These are phyloP conservation scores for Pulveroboletus frians DNA, from an alignment of 768 basidiomycete genomes.

Conservation along the genomic window DNA sequence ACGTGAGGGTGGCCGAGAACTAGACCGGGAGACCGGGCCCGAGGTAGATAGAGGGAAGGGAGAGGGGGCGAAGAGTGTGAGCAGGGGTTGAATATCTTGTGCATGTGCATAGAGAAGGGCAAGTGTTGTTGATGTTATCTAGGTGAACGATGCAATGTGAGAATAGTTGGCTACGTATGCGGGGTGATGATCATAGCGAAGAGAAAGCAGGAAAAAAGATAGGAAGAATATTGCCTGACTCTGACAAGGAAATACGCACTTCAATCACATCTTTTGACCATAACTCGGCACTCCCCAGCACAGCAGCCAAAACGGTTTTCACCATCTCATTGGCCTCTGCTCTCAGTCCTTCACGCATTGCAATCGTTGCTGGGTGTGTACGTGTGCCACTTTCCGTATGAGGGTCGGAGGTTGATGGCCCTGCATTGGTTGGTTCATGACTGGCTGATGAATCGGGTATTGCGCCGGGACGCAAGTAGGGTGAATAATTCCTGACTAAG, in stretches of 20 bases:
- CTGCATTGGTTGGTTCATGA: slow-evolving; percentile 6
- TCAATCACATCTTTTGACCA: slow-evolving; percentile 58
- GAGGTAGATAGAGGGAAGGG: slow-evolving; percentile 6
- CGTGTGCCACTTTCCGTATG: slow-evolving; percentile 39
- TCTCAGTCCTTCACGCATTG: slow-evolving; percentile 58
- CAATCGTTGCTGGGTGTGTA: slow-evolving; percentile 63
- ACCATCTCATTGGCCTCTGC: slow-evolving; percentile 75
- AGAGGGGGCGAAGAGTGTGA: slow-evolving; percentile 15
- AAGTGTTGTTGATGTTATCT: slow-evolving; percentile 29
- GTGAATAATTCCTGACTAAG: slow-evolving; percentile 90
- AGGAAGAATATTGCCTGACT: slow-evolving; percentile 42
- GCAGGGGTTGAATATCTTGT: slow-evolving; percentile 19
- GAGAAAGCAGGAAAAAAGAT: slow-evolving; percentile 8
- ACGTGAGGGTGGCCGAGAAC: slow-evolving; percentile 23
- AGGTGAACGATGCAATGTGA: slow-evolving; percentile 4
- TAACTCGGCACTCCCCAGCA: slow-evolving; percentile 33
- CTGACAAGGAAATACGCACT: slow-evolving; percentile 16
- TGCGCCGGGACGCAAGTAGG: slow-evolving; percentile 53
- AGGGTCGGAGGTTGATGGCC: slow-evolving; percentile 29
- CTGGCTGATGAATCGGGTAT: slow-evolving; percentile 10
- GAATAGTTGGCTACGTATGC: slow-evolving; percentile 9
- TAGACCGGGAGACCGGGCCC: slow-evolving; percentile 17
- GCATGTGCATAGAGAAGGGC: slow-evolving; percentile 26
- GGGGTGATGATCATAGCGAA: not conserved
- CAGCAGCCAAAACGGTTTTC: slow-evolving; percentile 39